phyloP scores from a whole-genome alignment of 1,139 yeast genomes.

The Suhomyces bolitotheri region DNA sequence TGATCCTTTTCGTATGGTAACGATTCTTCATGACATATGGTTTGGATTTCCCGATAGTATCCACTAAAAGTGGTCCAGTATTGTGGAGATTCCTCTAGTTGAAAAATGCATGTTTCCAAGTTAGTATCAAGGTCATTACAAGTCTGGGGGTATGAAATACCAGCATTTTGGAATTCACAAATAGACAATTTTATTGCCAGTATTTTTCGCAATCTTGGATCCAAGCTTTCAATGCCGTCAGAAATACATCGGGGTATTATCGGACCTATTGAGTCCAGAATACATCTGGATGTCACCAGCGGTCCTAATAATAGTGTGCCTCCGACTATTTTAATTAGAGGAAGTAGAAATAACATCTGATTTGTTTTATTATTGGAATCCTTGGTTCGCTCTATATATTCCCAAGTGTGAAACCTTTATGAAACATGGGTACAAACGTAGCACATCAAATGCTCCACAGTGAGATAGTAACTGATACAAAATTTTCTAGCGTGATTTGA shows the following conservation, averaged over 20 bases:
- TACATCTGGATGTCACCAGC: slow-evolving; percentile 20
- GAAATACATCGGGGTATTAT: slow-evolving; percentile 30
- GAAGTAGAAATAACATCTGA: no score
- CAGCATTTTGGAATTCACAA: slow-evolving; percentile 55
- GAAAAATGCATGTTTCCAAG: slow-evolving; percentile 36
- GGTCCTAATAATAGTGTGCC: no score
- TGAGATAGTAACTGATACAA: no score
- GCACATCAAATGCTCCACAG: no score
- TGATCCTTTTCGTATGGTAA: slow-evolving; percentile 55
- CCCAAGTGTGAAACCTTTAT: no score
- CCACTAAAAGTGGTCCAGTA: slow-evolving; percentile 67
- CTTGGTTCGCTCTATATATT: no score
- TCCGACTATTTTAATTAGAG: no score
- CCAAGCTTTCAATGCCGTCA: slow-evolving; percentile 35
- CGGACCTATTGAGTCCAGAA: slow-evolving; percentile 26
- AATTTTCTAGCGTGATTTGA: no score
- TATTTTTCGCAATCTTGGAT: slow-evolving; percentile 28
- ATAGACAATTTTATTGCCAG: slow-evolving; percentile 52
- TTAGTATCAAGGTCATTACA: slow-evolving; percentile 24
- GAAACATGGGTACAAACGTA: no score
- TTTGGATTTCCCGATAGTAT: slow-evolving; percentile 49
- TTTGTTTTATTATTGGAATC: no score
- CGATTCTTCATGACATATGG: slow-evolving; percentile 51
- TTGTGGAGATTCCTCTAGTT: slow-evolving; percentile 47
- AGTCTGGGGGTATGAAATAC: slow-evolving; percentile 33